These are phyloP conservation scores for Hypoxylon sp. DNA, from an alignment of 2,329 filamentous ascomycete species.

Conservation along the genomic window DNA sequence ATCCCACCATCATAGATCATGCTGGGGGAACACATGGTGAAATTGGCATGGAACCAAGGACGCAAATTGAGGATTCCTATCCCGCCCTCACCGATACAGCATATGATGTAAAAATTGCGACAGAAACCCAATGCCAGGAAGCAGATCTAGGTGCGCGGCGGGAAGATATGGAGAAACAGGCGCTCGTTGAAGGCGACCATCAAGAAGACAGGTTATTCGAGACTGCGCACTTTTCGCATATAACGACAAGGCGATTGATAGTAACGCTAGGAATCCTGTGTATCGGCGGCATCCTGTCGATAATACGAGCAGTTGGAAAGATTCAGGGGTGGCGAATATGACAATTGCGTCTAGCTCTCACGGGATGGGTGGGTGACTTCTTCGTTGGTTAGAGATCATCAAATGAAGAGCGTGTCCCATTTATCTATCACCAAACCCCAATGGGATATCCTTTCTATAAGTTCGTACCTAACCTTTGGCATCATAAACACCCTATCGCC, in stretches of 20 bases:
- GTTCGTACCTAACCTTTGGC: conserved; percentile 26
- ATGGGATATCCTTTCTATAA: conserved; percentile 33
- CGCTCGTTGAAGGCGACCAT: conserved; percentile 21
- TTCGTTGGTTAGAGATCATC: conserved; percentile 20
- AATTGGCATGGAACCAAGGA: not conserved
- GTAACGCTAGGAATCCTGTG: conserved; percentile 52
- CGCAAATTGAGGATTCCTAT: conserved; percentile 1
- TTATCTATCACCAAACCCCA: conserved; percentile 25
- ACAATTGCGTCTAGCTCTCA: conserved; percentile 15
- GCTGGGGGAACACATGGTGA: conserved; percentile 2
- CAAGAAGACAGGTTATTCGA: conserved; percentile 4
- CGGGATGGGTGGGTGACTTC: conserved; percentile 20
- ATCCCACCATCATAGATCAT: conserved; percentile 2
- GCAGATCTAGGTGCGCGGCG: conserved; percentile 9
- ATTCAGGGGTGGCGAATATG: conserved; percentile 31
- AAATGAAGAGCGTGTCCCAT: conserved; percentile 29
- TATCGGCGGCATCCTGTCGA: conserved; percentile 40
- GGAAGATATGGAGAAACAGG: conserved; percentile 43
- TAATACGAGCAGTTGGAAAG: conserved; percentile 31
- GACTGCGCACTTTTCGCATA: conserved; percentile 28
- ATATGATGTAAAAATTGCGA: not conserved
- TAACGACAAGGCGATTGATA: conserved; percentile 50
- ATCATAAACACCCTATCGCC: conserved; percentile 35
- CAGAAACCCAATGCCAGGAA: conserved; percentile 13
- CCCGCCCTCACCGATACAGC: not conserved